Conservation (phyloP, 2,329 filamentous ascomycete species). For the Colletotrichum destructivum region DNA sequence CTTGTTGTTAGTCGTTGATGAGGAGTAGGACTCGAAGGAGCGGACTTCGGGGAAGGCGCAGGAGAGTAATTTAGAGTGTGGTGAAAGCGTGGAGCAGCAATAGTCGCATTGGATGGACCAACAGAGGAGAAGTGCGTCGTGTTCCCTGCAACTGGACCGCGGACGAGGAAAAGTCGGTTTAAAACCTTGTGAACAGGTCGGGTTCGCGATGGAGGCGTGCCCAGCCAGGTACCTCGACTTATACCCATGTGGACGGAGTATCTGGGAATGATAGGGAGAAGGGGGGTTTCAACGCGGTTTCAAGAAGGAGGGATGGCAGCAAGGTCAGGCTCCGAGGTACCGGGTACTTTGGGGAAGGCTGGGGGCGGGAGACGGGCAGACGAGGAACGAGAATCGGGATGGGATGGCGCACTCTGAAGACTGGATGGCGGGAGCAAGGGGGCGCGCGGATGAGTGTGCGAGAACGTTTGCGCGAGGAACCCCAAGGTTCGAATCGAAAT, state of each 20-base stretch:
- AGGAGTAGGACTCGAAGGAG: conserved; percentile 12
- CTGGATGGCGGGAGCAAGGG: conserved; percentile 38
- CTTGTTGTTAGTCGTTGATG: conserved; percentile 19
- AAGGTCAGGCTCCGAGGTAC: conserved; percentile 30
- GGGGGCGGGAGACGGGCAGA: conserved; percentile 32
- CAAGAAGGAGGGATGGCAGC: conserved; percentile 34
- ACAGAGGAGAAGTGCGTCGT: conserved; percentile 36
- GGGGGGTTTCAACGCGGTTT: conserved; percentile 41
- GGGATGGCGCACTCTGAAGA: conserved; percentile 26
- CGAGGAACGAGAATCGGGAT: conserved; percentile 34
- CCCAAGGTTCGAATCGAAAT: conserved; percentile 36
- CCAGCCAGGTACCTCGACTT: conserved; percentile 40
- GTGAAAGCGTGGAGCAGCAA: conserved; percentile 40
- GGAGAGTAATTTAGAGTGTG: conserved; percentile 40
- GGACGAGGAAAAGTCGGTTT: conserved; percentile 54
- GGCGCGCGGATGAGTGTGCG: conserved; percentile 9
- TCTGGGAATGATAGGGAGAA: conserved; percentile 40
- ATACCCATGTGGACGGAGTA: conserved; percentile 36
- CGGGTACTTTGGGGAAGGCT: conserved; percentile 36
- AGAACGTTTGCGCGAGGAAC: conserved; percentile 12
- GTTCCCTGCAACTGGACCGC: conserved; percentile 43
- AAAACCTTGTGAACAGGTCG: conserved; percentile 46
- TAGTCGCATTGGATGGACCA: conserved; percentile 40
- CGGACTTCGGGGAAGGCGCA: conserved; percentile 36
- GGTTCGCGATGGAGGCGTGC: conserved; percentile 36